phyloP scores from a whole-genome alignment of 78 protist species.

The Dictyostelium purpureum region DNA sequence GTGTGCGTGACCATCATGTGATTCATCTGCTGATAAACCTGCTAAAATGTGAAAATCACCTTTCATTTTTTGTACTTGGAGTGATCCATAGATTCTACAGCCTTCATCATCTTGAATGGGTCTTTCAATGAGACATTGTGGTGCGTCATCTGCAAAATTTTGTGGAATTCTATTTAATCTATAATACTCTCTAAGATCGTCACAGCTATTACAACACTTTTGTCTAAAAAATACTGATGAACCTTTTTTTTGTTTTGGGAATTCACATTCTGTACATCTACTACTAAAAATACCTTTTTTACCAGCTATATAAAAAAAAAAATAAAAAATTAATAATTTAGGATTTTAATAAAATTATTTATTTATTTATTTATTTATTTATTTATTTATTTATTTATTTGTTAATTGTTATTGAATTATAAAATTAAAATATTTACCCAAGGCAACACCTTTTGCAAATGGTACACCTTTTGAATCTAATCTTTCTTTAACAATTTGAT shows the following conservation, averaged over 20 bases:
- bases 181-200: slow-evolving; percentile 33
- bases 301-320: slow-evolving; percentile 10
- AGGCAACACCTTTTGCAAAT: slow-evolving; percentile 22
- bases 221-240: slow-evolving; percentile 10
- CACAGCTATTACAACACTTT: slow-evolving; percentile 58
- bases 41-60: slow-evolving; percentile 70
- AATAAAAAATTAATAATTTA: no score
- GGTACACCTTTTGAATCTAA: slow-evolving; percentile 16
- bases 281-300: slow-evolving; percentile 28
- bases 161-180: slow-evolving; percentile 51
- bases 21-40: slow-evolving; percentile 3
- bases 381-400: background rate
- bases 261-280: slow-evolving; percentile 2
- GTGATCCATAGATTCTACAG: slow-evolving; percentile 55
- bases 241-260: background rate
- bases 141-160: slow-evolving; percentile 31
- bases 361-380: no score
- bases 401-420: background rate
- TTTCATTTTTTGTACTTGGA: slow-evolving; percentile 70
- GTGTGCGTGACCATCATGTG: slow-evolving; percentile 32
- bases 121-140: slow-evolving; percentile 50
- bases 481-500: slow-evolving; percentile 51
- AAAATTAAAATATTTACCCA: background rate
- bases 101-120: slow-evolving; percentile 63
- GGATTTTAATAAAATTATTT: no score